phyloP scores from a whole-genome alignment of 2,329 filamentous ascomycete species.

The Aureobasidium lini region DNA sequence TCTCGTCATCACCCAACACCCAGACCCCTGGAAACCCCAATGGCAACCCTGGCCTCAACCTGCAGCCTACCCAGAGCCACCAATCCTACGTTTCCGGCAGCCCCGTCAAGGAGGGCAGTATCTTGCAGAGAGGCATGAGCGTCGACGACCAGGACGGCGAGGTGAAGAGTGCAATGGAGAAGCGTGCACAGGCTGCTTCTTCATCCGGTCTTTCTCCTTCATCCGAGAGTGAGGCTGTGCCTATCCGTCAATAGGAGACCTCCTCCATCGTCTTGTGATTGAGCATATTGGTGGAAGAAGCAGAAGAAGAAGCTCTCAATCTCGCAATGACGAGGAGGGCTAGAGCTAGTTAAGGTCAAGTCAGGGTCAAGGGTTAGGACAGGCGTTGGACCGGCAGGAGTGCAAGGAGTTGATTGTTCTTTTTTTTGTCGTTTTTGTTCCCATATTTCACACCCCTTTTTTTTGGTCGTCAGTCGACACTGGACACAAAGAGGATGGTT shows the following conservation, averaged over 20 bases:
- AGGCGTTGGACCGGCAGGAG: conserved; percentile 5
- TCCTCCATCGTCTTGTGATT: not conserved
- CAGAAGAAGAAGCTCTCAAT: not conserved
- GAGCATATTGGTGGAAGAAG: not conserved
- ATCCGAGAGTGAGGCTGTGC: conserved; percentile 16
- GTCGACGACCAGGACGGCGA: conserved; percentile 48
- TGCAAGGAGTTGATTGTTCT: not conserved
- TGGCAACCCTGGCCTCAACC: conserved; percentile 20
- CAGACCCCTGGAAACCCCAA: conserved; percentile 16
- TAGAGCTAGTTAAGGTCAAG: not conserved
- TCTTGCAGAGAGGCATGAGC: conserved; percentile 75
- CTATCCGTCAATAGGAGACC: conserved; percentile 14
- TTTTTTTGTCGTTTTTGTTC: not conserved
- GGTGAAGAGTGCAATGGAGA: conserved; percentile 19
- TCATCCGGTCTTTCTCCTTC: conserved; percentile 13
- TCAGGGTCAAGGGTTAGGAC: not conserved
- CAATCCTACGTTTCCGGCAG: conserved; percentile 57
- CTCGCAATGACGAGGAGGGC: not conserved
- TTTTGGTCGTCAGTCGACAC: not conserved
- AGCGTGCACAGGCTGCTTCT: conserved; percentile 8
- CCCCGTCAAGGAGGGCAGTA: conserved; percentile 85
- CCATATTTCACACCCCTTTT: not conserved
- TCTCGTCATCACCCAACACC: conserved; percentile 23
- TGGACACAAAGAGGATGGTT: not conserved
- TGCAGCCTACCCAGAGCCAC: conserved; percentile 38